Percentiles rank a stretch among this genome's conserved stretches.
phyloP scores from a whole-genome alignment of 2,329 filamentous ascomycete genomes.

The Phymatotrichopsis omnivora region DNA sequence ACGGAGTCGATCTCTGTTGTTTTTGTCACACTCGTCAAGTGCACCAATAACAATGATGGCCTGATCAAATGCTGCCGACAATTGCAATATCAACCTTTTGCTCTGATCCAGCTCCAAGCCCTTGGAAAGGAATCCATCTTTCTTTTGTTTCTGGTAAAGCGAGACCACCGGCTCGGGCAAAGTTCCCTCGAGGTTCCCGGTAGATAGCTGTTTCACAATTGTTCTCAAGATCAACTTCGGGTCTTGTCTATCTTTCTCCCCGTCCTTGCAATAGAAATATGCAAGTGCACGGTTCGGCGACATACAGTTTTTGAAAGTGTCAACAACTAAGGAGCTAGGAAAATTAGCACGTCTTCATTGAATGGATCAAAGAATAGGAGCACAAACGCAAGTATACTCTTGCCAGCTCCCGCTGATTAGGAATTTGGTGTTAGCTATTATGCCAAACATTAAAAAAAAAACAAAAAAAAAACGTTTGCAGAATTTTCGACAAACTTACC shows the following conservation, averaged over 20 bases:
- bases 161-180: constrained; percentile 21
- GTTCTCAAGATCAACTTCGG: constrained; percentile 1
- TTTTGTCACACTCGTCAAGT: constrained; percentile 1
- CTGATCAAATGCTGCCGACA: background rate
- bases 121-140: no score
- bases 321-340: background rate
- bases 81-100: background rate
- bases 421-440: no score
- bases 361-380: background rate
- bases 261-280: constrained; percentile 6
- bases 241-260: background rate
- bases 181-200: background rate
- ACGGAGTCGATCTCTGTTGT: background rate
- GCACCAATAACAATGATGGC: constrained; percentile 5
- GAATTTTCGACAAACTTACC: constrained; percentile 3
- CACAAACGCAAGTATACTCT: constrained; percentile 33
- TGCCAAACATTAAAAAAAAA: no score
- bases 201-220: constrained; percentile 1
- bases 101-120: no score
- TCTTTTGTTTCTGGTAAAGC: constrained; percentile 3
- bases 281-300: constrained; percentile 22
- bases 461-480: no score
- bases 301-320: constrained; percentile 21
- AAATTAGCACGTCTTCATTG: background rate
- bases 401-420: constrained; percentile 28